phyloP scores from a whole-genome alignment of 2,329 filamentous ascomycete genomes.

The Hymenotorrendiella dingleyae region DNA sequence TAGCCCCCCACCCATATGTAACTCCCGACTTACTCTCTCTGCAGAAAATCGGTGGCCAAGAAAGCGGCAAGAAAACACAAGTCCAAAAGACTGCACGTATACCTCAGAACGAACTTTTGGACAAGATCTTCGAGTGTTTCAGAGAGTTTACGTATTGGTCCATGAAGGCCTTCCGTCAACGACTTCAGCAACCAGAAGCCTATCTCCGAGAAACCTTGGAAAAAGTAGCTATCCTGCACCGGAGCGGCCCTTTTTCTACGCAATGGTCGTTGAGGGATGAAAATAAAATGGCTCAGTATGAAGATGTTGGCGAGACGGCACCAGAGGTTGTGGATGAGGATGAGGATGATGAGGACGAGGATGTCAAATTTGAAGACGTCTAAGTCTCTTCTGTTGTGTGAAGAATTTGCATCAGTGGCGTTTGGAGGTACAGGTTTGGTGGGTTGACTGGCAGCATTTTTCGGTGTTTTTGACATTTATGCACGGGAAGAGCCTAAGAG shows the following conservation, averaged over 20 bases:
- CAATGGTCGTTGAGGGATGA: conserved; percentile 76
- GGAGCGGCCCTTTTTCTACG: conserved; percentile 77
- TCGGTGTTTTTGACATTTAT: conserved; percentile 10
- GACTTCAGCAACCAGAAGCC: conserved; percentile 82
- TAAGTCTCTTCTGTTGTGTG: neutral
- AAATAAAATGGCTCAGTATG: conserved; percentile 51
- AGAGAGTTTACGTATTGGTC: conserved; percentile 85
- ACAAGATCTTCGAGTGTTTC: conserved; percentile 80
- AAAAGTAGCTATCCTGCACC: conserved; percentile 75
- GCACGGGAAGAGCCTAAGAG: too few relatives aligned
- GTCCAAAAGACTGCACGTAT: conserved; percentile 88
- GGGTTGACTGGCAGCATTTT: too few relatives aligned
- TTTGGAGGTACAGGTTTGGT: too few relatives aligned
- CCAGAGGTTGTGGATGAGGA: conserved; percentile 34
- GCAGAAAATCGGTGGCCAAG: conserved; percentile 38
- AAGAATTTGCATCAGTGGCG: too few relatives aligned
- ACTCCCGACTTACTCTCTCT: conserved; percentile 8
- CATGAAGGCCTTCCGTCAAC: conserved; percentile 76
- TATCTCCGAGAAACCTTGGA: conserved; percentile 83
- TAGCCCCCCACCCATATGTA: neutral
- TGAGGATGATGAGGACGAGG: conserved; percentile 44
- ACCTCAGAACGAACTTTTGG: conserved; percentile 79
- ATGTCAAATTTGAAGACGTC: conserved; percentile 76
- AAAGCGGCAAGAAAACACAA: conserved; percentile 53
- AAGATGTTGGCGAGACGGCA: conserved; percentile 45